phyloP scores from a whole-genome alignment of 106 monocot genomes.

The Allium sativum region DNA sequence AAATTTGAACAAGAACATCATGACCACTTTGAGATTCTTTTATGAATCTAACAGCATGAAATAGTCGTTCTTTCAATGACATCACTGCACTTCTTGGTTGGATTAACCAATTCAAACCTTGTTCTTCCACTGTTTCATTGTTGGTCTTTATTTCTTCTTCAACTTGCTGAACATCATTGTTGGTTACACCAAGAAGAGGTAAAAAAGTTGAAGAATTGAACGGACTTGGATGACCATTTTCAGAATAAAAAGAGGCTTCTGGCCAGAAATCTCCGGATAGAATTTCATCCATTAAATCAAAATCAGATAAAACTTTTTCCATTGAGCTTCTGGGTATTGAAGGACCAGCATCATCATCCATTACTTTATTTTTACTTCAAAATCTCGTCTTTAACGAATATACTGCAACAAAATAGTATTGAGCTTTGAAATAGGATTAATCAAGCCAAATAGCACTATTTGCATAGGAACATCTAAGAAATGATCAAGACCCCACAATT shows the following conservation, averaged over 20 bases:
- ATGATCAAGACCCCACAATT: too few species aligned
- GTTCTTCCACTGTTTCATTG: not conserved
- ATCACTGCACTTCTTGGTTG: slow-evolving; percentile 2
- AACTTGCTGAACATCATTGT: slow-evolving; percentile 5
- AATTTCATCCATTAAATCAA: slow-evolving; percentile 30
- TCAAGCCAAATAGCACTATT: too few species aligned
- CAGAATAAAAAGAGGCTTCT: slow-evolving; percentile 6
- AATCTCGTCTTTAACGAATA: not conserved
- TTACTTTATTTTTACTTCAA: not conserved
- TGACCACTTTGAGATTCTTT: slow-evolving; percentile 28
- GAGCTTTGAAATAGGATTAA: too few species aligned
- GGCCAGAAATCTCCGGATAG: slow-evolving; percentile 11
- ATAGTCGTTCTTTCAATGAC: slow-evolving; percentile 19
- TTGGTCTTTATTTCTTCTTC: not conserved
- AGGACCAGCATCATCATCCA: not conserved
- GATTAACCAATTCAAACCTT: not conserved
- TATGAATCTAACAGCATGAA: slow-evolving; percentile 21
- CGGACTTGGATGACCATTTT: not conserved
- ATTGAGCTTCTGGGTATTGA: not conserved
- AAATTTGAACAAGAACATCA: slow-evolving; percentile 63
- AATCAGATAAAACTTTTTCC: slow-evolving; percentile 6
- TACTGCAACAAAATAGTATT: too few species aligned
- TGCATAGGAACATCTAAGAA: too few species aligned
- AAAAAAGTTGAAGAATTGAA: not conserved
- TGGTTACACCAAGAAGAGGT: not conserved